Conservation (phyloP, 2,329 filamentous ascomycete species). For the Cercospora brassicicola region DNA sequence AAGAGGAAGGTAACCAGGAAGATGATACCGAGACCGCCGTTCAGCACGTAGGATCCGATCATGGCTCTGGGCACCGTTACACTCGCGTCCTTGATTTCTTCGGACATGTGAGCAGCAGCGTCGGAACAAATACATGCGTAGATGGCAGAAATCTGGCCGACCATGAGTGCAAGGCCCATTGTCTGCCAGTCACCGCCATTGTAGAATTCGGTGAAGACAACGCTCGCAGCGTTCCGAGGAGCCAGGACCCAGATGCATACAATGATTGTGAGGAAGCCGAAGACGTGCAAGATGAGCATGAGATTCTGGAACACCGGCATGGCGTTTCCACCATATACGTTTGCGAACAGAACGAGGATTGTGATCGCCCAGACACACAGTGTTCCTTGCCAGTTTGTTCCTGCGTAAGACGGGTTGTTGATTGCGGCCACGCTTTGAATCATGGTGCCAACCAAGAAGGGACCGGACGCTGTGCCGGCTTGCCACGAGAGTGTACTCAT, state of each 20-base stretch:
- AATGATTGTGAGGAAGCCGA: slow-evolving; percentile 41
- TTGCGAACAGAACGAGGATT: slow-evolving; percentile 46
- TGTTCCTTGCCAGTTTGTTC: slow-evolving; percentile 51
- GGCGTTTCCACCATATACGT: slow-evolving; percentile 38
- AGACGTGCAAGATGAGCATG: slow-evolving; percentile 42
- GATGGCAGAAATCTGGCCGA: slow-evolving; percentile 38
- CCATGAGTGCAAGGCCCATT: slow-evolving; percentile 36
- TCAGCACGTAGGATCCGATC: slow-evolving; percentile 33
- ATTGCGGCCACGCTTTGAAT: slow-evolving; percentile 50
- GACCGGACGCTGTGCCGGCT: slow-evolving; percentile 50
- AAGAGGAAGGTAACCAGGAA: slow-evolving; percentile 35
- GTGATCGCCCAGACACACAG: slow-evolving; percentile 51
- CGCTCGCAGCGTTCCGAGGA: slow-evolving; percentile 29
- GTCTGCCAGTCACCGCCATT: slow-evolving; percentile 43
- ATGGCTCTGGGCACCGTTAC: slow-evolving; percentile 36
- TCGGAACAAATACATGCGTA: slow-evolving; percentile 27
- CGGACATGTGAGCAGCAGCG: slow-evolving; percentile 34
- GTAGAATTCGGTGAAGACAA: slow-evolving; percentile 43
- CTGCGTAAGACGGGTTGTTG: slow-evolving; percentile 45
- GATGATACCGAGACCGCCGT: slow-evolving; percentile 41
- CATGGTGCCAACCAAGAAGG: slow-evolving; percentile 51
- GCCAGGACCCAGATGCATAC: slow-evolving; percentile 35
- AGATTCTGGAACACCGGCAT: slow-evolving; percentile 44
- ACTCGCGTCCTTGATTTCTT: slow-evolving; percentile 36
- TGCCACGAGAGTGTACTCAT: slow-evolving; percentile 54